These are phyloP conservation scores for Skeletonema tropicum DNA, from an alignment of 108 stramenopile species.

Conservation along the genomic window DNA sequence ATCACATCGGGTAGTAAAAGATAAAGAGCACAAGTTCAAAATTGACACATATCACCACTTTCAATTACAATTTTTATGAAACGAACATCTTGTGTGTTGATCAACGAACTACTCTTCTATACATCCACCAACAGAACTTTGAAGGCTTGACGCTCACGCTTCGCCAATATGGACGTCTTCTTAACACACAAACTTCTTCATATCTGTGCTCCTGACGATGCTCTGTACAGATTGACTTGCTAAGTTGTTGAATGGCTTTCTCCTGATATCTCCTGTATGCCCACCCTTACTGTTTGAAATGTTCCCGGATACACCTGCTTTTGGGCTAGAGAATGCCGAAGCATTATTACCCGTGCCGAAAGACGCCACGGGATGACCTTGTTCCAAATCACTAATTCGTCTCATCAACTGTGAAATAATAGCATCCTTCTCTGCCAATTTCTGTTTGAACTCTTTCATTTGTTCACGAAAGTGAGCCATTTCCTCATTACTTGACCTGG, in stretches of 20 bases:
- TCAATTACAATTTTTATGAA: too few species aligned
- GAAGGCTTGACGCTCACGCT: too few species aligned
- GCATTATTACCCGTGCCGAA: not conserved
- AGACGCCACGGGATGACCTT: not conserved
- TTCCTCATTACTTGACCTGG: slow-evolving; percentile 13
- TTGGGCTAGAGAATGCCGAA: not conserved
- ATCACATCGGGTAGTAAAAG: too few species aligned
- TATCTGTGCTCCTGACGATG: not conserved
- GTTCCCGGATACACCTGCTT: not conserved
- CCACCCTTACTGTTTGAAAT: not conserved
- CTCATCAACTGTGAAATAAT: slow-evolving; percentile 47
- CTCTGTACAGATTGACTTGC: not conserved
- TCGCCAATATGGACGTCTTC: not conserved
- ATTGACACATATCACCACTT: too few species aligned
- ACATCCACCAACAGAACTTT: too few species aligned
- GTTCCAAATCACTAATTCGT: slow-evolving; percentile 41
- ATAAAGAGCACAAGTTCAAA: too few species aligned
- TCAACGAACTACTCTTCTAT: too few species aligned
- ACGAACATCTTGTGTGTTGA: too few species aligned
- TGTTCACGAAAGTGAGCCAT: slow-evolving; percentile 28
- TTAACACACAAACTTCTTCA: not conserved
- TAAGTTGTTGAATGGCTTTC: not conserved
- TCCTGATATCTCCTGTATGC: not conserved
- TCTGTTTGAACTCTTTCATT: slow-evolving; percentile 22
- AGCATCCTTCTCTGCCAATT: slow-evolving; percentile 46